Evolutionary conservation across 495 filamentous ascomycete species (phyloP).

Genomic region (Apodospora peruviana): DNA sequence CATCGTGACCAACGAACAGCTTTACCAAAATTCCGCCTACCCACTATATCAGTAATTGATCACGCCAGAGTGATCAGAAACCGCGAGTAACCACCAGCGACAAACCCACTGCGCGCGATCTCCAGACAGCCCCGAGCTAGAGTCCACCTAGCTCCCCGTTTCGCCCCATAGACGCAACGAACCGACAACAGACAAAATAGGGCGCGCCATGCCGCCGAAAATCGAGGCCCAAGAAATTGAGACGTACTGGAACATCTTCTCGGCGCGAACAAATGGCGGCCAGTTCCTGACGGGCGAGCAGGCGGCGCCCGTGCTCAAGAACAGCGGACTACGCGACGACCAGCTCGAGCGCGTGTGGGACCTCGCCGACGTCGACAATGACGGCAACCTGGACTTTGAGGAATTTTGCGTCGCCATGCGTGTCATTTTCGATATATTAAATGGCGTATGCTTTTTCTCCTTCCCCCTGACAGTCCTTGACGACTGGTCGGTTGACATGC

Average conservation of each 20-base stretch:
- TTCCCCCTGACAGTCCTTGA: not conserved
- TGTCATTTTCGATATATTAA: slow-evolving; percentile 92
- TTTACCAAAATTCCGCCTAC: no score
- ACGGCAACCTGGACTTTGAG: slow-evolving; percentile 96
- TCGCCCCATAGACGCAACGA: no score
- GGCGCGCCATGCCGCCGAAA: slow-evolving; percentile 60
- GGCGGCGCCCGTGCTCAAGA: slow-evolving; percentile 91
- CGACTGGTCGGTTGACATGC: not conserved
- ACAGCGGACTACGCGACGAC: slow-evolving; percentile 86
- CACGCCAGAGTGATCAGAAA: no score
- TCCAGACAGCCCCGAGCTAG: no score
- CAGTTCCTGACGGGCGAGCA: slow-evolving; percentile 82
- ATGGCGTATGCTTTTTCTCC: slow-evolving; percentile 56
- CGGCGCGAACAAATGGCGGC: slow-evolving; percentile 74
- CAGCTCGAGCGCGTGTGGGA: slow-evolving; percentile 98
- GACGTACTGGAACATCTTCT: slow-evolving; percentile 99
- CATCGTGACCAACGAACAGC: no score
- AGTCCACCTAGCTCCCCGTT: no score
- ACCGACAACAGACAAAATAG: no score
- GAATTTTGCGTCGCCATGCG: slow-evolving; percentile 99
- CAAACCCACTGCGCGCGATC: no score
- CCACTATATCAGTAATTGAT: no score
- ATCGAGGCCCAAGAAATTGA: slow-evolving; percentile 96
- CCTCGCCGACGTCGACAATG: slow-evolving; percentile 90
- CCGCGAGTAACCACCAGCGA: no score